Evolutionary conservation across 225 moss, liverwort and hornwort species (phyloP), one percentile per base, ranked within the genome.

Genomic region (Marchantia polymorpha): DNA sequence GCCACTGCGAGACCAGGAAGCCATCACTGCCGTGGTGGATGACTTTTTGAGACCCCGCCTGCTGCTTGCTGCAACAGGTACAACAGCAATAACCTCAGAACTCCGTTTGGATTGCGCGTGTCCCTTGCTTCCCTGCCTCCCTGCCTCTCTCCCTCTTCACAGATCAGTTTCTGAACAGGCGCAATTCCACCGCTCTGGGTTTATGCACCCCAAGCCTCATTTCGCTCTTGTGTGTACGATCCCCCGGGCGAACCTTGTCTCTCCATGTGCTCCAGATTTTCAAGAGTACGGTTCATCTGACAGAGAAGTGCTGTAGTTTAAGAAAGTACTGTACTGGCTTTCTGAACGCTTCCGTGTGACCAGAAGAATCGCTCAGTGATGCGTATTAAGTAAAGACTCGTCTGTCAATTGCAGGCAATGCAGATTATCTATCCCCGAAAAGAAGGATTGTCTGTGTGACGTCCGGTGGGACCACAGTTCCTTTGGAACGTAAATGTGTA

Each of bases 381-480:
- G 26, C 25, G 9, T 75, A 14, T 55, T 54, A 14, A 55, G 23
- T 55, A 29, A 14, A 55, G 23, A 75, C 31, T 58, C 15, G 58
- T 58, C 13, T 75, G 51, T 14, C 73, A 26, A 25, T 77, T 22
- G 23, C 78, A 83, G 79, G 78, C 48, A 73, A 74, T 71, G 31
- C 71, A 61, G 80, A 78, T n/a, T 56, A 19, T 30, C 52, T 80
- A 47, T 46, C 81, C 20, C 78, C 79, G 26, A 76, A 52, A 17
- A 29, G 82, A 52, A 92, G 93, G 78, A 70, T 91, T 25, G 95
- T 95, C 59, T 95, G 92, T 79, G 81, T 99, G 79, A 95, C 99
- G 26, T 99, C 99, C 66, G 99, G 99, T 11, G 99, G 95, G 31
- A 99, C 99, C 77, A 95, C 92, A 20, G 95, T 99, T 61, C 99